phyloP scores from a whole-genome alignment of 345 rosid genomes.

The Lepidium sativum region DNA sequence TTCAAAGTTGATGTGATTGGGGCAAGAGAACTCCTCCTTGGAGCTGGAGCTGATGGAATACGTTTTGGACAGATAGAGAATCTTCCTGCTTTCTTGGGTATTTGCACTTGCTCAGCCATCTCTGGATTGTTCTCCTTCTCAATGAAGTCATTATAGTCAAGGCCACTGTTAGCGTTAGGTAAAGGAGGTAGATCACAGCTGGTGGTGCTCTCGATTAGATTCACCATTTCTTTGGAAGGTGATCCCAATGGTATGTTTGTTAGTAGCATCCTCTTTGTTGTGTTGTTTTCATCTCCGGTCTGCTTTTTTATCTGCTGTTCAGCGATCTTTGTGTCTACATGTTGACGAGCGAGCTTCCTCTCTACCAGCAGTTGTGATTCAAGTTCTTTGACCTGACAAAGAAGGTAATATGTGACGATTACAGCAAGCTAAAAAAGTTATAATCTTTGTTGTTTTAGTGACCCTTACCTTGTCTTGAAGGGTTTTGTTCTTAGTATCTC shows the following conservation, averaged over 20 bases:
- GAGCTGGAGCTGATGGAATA: slow-evolving; percentile 37
- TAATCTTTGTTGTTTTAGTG: not conserved
- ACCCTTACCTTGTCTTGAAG: slow-evolving; percentile 83
- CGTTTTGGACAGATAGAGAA: slow-evolving; percentile 56
- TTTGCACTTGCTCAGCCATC: slow-evolving; percentile 38
- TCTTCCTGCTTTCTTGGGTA: slow-evolving; percentile 66
- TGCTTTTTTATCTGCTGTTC: slow-evolving; percentile 49
- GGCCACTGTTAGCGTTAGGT: slow-evolving; percentile 30
- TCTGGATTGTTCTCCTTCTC: slow-evolving; percentile 92
- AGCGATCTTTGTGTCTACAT: slow-evolving; percentile 81
- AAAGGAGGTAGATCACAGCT: slow-evolving; percentile 31
- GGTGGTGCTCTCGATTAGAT: slow-evolving; percentile 31
- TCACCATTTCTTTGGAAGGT: slow-evolving; percentile 34
- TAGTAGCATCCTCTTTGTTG: slow-evolving; percentile 45
- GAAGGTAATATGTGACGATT: not conserved
- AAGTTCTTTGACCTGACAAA: slow-evolving; percentile 70
- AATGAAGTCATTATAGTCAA: slow-evolving; percentile 33
- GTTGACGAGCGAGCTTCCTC: slow-evolving; percentile 93
- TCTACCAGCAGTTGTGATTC: slow-evolving; percentile 86
- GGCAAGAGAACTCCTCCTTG: slow-evolving; percentile 66
- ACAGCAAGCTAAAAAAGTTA: not conserved
- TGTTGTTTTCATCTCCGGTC: slow-evolving; percentile 40
- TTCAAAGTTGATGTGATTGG: slow-evolving; percentile 14
- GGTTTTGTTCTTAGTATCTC: slow-evolving; percentile 59
- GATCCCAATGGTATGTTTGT: slow-evolving; percentile 36